phyloP scores from a whole-genome alignment of 2,329 filamentous ascomycete species.

The Dactylellina sp. region DNA sequence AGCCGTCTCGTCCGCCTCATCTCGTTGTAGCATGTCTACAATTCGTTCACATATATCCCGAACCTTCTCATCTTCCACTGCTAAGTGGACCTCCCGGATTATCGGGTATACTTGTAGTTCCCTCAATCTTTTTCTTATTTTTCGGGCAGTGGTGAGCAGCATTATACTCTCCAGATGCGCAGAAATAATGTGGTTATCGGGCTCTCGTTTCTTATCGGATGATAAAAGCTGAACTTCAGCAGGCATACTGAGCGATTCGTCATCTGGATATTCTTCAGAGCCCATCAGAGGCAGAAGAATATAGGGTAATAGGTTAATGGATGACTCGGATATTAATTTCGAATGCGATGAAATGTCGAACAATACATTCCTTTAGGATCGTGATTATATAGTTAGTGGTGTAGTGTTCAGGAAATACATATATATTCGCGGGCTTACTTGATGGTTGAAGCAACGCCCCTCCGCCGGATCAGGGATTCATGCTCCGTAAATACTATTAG shows the following conservation, averaged over 20 bases:
- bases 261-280: conserved; percentile 85
- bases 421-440: conserved; percentile 67
- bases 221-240: conserved; percentile 89
- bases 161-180: conserved; percentile 91
- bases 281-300: conserved; percentile 88
- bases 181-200: conserved; percentile 79
- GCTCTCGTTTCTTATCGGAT: conserved; percentile 87
- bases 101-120: conserved; percentile 87
- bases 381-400: conserved; percentile 6
- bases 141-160: conserved; percentile 80
- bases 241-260: conserved; percentile 87
- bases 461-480: conserved; percentile 81
- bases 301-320: conserved; percentile 86
- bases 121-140: conserved; percentile 80
- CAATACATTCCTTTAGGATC: conserved; percentile 73
- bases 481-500: conserved; percentile 95
- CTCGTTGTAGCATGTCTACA: conserved; percentile 87
- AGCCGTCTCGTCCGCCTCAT: conserved; percentile 72
- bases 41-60: conserved; percentile 86
- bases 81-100: conserved; percentile 83
- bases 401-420: not conserved
- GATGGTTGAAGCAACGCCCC: conserved; percentile 94
- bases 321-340: conserved; percentile 76
- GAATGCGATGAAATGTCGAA: conserved; percentile 83
- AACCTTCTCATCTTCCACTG: conserved; percentile 81